Conservation (phyloP, 225 moss, liverwort and hornwort genomes). For the Marchantia polymorpha region DNA sequence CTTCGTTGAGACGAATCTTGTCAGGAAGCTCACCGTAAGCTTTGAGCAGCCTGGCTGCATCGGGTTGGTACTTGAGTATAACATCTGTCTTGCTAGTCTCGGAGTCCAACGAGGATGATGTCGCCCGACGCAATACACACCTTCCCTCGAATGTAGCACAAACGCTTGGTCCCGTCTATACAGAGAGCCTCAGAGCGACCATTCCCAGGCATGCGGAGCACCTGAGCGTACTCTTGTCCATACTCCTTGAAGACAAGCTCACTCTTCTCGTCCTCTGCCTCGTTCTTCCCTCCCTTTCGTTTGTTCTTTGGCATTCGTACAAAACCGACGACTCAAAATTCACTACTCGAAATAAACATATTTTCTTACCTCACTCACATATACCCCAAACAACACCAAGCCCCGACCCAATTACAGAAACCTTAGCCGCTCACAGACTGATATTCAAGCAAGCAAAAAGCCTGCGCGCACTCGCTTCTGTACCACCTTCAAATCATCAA, state of each 20-base stretch:
- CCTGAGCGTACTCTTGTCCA: constrained; percentile 71
- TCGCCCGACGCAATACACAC: constrained; percentile 73
- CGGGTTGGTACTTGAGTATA: constrained; percentile 61
- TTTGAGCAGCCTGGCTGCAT: constrained; percentile 56
- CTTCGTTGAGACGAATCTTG: constrained; percentile 62
- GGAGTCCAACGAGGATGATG: constrained; percentile 59
- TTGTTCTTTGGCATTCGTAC: constrained; percentile 66
- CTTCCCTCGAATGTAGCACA: constrained; percentile 71
- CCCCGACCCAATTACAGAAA: too few relatives aligned
- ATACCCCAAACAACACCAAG: too few relatives aligned
- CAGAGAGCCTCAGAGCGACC: constrained; percentile 66
- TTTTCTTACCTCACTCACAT: too few relatives aligned
- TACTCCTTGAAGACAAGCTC: constrained; percentile 76
- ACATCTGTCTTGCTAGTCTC: constrained; percentile 70
- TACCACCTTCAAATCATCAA: too few relatives aligned
- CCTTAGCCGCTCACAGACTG: too few relatives aligned
- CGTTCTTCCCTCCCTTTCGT: constrained; percentile 85
- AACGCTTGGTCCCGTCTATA: constrained; percentile 62
- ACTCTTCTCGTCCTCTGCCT: constrained; percentile 72
- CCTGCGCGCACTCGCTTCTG: too few relatives aligned
- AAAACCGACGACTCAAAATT: background rate
- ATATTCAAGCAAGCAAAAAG: too few relatives aligned
- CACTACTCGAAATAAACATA: too few relatives aligned
- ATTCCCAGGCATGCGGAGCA: constrained; percentile 65
- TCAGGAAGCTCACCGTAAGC: constrained; percentile 61